Percentiles rank a stretch among this genome's conserved stretches.
Conservation (phyloP, 2,329 filamentous ascomycete species). For the Epichloe aotearoae region DNA sequence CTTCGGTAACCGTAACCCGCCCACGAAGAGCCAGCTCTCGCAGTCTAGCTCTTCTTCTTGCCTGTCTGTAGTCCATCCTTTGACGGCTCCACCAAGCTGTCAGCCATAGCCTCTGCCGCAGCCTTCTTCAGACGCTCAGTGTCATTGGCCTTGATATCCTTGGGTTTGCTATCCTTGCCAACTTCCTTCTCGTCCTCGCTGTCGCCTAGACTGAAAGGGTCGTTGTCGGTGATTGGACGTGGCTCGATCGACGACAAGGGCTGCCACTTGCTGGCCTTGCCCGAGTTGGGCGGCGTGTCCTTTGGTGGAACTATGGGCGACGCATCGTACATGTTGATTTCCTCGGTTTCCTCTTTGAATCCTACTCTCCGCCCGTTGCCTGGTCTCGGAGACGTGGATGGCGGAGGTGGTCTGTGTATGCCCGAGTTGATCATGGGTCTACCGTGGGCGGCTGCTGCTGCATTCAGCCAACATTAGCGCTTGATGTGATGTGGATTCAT, state of each 20-base stretch:
- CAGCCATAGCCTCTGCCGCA: constrained; percentile 47
- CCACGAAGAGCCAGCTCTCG: background rate
- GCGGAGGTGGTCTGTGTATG: constrained; percentile 58
- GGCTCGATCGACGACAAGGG: constrained; percentile 74
- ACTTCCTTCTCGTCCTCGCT: constrained; percentile 77
- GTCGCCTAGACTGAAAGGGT: constrained; percentile 92
- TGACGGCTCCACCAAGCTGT: constrained; percentile 33
- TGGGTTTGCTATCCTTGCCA: constrained; percentile 32
- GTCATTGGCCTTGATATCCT: constrained; percentile 41
- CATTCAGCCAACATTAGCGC: background rate
- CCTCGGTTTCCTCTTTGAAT: constrained; percentile 54
- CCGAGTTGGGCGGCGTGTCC: constrained; percentile 31
- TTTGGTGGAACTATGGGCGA: constrained; percentile 43
- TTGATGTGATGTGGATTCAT: background rate
- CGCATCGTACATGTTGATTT: constrained; percentile 63
- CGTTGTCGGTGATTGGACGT: constrained; percentile 74
- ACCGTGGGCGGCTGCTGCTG: constrained; percentile 16
- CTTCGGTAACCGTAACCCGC: background rate
- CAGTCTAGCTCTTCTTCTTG: constrained; percentile 24
- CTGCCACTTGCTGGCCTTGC: constrained; percentile 91
- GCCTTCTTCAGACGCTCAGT: constrained; percentile 52
- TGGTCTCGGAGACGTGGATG: constrained; percentile 37
- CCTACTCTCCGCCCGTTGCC: constrained; percentile 38
- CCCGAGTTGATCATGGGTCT: constrained; percentile 51
- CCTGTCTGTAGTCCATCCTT: constrained; percentile 19